Evolutionary conservation across 495 filamentous ascomycete genomes (phyloP), one percentile per base, ranked within the genome.

Genomic region (Xylaria telfairii): DNA sequence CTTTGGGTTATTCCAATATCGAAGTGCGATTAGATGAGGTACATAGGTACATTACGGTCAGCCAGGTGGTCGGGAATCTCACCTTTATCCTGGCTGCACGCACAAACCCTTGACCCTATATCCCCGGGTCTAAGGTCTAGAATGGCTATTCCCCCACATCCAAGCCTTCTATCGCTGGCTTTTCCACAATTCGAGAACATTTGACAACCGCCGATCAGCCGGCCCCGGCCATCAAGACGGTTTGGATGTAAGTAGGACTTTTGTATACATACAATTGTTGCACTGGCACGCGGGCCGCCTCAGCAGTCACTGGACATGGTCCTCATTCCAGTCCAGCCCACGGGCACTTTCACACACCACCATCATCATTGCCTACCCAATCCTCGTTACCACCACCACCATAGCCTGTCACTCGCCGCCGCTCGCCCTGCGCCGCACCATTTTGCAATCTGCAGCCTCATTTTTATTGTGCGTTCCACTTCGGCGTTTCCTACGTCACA

Each of bases 1-100:
- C 4, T 0, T 21, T 12, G 2, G 51, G 24, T 30, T 59, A 59
- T 59, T 59, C 30, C 26, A 59, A 59, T 59, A 59, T 37, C 56
- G 56, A 37, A 54, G 26, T 54, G 13, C 13, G 51, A 54, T 54
- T 28, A 9, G 19, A 9, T 37, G 46, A 8, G 3, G 15, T 49
- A 1, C 46, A 6, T 3, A 9, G 46, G 46, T 49, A 9, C 10
- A 24, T n/a, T 21, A 51, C 47, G 46, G n/a, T 49, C 41, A 49
- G 26, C 66, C 66, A 68, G 66, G 56, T 24, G 66, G 66, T 60
- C 66, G 54, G 54, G 65, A n/a, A 53, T 39, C 46, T 39, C 65
- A 28, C 39, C 19, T 42, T 41, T 41, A n/a, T 28, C 62, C 44
- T 30, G 42, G 61, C 17, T 17, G 49, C 49, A 26, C 51, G 30